Evolutionary conservation across 179 eudicot genomes (phyloP), one percentile per base, ranked within the genome.

Genomic region (Sideroxylon spinosum): DNA sequence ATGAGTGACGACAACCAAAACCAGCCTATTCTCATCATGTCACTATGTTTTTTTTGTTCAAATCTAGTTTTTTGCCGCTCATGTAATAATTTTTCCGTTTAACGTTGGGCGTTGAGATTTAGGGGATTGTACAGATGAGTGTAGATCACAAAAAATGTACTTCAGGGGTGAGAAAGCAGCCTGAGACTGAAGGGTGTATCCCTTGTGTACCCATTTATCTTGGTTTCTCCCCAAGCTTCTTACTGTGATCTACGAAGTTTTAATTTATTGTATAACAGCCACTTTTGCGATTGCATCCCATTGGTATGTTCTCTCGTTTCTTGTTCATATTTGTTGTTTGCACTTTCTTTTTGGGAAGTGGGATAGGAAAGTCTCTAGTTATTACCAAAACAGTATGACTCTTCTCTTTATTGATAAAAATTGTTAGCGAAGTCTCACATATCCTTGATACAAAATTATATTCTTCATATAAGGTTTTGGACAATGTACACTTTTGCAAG

Each of bases 71-170:
- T 60, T 76, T 25, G 72, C 68, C 25, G 0, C 63, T 19, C 37
- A 9, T 78, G 68, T 72, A 68, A 81, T 74, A 48, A 56, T 14
- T 53, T 73, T 29, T 52, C 9, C 46, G 63, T 81, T 50, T 23
- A 56, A 81, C 70, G 81, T 64, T 78, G 82, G 75, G 76, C 74
- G 14, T 37, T 65, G 66, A 72, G 79, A 73, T 71, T 76, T 80
- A 82, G 88, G 78, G 78, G 84, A 82, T 65, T 90, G 93, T 88
- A 88, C 85, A 86, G 85, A 79, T 81, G 85, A 84, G 82, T 77
- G 84, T 78, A 83, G 85, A 78, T 78, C 80, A 63, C 57, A 75
- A 85, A 74, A 78, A 85, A 74, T 74, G 81, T 63, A 46, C 76
- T 71, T 72, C 81, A 78, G 28, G 8, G 64, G 60, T 64, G 80